A percentile compares a stretch with the other conserved stretches of the same genome.
Conservation (phyloP, 169 alveolate species). For the Plasmodium adleri region DNA sequence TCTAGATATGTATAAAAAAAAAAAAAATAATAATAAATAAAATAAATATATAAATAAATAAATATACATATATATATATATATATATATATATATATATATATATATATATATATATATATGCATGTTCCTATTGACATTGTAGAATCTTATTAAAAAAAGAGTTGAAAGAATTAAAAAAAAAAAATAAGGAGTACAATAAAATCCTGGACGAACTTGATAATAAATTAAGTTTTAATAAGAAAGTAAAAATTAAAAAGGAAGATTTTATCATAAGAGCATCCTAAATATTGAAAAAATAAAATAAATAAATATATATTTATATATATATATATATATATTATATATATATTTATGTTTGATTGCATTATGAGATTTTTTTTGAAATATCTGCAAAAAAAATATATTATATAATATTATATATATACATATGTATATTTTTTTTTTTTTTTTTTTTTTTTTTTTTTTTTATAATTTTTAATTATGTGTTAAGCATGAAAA, state of each 20-base stretch:
- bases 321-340: no score
- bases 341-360: no score
- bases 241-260: slow-evolving; percentile 38
- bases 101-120: not conserved
- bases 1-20: slow-evolving; percentile 31
- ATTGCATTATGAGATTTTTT: no score
- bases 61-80: not conserved
- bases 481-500: not conserved
- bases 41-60: not conserved
- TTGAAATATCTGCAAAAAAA: no score
- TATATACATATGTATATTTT: not conserved
- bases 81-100: not conserved
- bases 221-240: slow-evolving; percentile 42
- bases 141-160: slow-evolving; percentile 37
- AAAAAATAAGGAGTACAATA: slow-evolving; percentile 32
- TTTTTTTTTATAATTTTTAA: not conserved
- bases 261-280: slow-evolving; percentile 34
- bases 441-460: slow-evolving; percentile 26
- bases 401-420: no score
- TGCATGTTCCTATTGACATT: not conserved
- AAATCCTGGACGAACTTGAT: slow-evolving; percentile 36
- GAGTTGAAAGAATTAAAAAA: slow-evolving; percentile 23
- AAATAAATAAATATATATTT: no score
- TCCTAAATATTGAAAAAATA: not conserved
- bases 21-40: not conserved